Base-by-base conservation (phyloP, 768 basidiomycete species). In the Boletus rubroflammeus region DNA sequence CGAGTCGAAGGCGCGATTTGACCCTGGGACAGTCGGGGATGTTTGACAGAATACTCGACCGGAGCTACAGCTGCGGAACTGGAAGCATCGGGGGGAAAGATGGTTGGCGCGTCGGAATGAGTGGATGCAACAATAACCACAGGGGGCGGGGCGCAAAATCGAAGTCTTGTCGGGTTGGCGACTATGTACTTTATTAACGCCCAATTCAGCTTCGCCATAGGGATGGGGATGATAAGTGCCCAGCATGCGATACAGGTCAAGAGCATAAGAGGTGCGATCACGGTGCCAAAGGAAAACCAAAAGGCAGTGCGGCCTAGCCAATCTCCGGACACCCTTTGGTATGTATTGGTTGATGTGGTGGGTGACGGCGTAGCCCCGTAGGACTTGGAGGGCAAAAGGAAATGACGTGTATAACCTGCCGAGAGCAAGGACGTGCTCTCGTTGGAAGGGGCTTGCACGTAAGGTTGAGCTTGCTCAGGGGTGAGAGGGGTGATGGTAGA, bases 171-270 rank as follows among this genome's bases (percentile, higher is more conserved):
- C 0, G 97, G 94, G 56, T 86, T 85, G 50, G 78, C 71, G 65
- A 86, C 85, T 47, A 99, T 78, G 68, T 90, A 81, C 43, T 86
- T 84, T 66, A 98, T 79, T 41, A 99, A 80, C n/a, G 84, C 91
- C 96, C 96, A 98, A 61, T 86, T 92, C 47, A 99, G 80, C 69
- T 89, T 96, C 31, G 95, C 97, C 97, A 99, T 99, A 4, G 97
- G 97, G 59, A 99, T 90, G 53, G 95, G 90, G 67, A 99, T 79
- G 56, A 99, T 85, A 56, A 93, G 78, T n/a, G 80, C 93, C 94
- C 95, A 99, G 74, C 97, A 98, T 48, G 93, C 74, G 58, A 91
- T 64, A 70, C 93, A 97, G 28, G 93, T 91, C 57, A 89, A 52
- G 50, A 97, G 79, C 81, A 98, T 86, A 57, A 93, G 74, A 6